Percentiles rank a stretch among this genome's conserved stretches.
phyloP scores from a whole-genome alignment of 345 rosid species.

The Gossypium stocksii region DNA sequence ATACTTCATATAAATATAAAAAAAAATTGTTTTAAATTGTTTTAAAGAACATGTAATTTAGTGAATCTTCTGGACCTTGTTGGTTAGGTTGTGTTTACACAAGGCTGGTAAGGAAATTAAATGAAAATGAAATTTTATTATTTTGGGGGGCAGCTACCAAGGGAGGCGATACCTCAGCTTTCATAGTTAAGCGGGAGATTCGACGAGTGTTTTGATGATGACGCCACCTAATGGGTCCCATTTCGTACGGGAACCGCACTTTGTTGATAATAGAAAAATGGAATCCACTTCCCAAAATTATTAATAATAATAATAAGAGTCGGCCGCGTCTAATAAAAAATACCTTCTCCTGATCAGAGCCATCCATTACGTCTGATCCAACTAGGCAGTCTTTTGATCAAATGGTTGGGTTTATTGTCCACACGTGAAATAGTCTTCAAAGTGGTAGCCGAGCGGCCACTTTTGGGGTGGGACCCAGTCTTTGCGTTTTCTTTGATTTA shows the following conservation, averaged over 20 bases:
- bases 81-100: no score
- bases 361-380: no score
- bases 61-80: no score
- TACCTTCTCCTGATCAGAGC: no score
- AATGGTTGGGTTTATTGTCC: slow-evolving; percentile 18
- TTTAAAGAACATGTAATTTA: no score
- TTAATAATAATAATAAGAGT: no score
- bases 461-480: slow-evolving; percentile 36
- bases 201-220: background rate
- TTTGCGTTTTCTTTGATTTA: slow-evolving; percentile 6
- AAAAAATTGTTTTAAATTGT: no score
- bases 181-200: background rate
- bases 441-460: slow-evolving; percentile 47
- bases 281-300: background rate
- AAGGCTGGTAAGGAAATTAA: no score
- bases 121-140: no score
- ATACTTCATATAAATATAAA: no score
- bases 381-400: background rate
- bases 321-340: no score
- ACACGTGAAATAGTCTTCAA: slow-evolving; percentile 46
- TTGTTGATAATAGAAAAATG: background rate
- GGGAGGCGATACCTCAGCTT: background rate
- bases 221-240: background rate
- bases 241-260: background rate
- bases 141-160: background rate